Evolutionary conservation across 2,329 filamentous ascomycete species (phyloP).

Genomic region (Hirsutella thompsonii): DNA sequence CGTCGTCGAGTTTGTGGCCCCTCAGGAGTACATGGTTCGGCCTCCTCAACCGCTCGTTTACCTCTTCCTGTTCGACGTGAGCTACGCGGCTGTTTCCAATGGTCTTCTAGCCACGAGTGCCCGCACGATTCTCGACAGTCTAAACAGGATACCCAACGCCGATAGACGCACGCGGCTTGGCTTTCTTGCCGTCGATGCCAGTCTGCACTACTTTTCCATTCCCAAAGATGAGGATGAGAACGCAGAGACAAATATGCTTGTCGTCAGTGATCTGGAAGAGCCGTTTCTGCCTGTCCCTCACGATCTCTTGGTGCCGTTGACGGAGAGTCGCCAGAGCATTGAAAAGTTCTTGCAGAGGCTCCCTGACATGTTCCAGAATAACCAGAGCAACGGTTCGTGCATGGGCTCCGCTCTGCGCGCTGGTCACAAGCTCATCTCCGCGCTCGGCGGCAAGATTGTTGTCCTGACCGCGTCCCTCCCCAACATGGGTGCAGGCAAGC

Average conservation of each 20-base stretch:
- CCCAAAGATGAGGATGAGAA: slow-evolving; percentile 78
- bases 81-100: slow-evolving; percentile 77
- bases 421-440: slow-evolving; percentile 89
- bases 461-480: slow-evolving; percentile 84
- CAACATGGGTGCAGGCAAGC: slow-evolving; percentile 77
- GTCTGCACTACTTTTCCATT: slow-evolving; percentile 91
- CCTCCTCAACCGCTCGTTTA: slow-evolving; percentile 93
- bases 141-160: slow-evolving; percentile 96
- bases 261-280: slow-evolving; percentile 90
- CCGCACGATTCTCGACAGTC: slow-evolving; percentile 84
- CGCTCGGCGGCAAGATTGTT: slow-evolving; percentile 87
- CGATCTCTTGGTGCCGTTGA: slow-evolving; percentile 79
- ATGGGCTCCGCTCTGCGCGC: slow-evolving; percentile 90
- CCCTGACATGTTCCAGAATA: slow-evolving; percentile 94
- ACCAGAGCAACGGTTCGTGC: slow-evolving; percentile 76
- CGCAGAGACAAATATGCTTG: slow-evolving; percentile 78
- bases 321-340: slow-evolving; percentile 80
- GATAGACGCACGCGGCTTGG: slow-evolving; percentile 85
- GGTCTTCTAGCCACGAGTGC: slow-evolving; percentile 87
- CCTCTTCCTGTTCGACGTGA: slow-evolving; percentile 90
- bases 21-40: slow-evolving; percentile 98
- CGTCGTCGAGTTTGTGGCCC: slow-evolving; percentile 95
- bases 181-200: slow-evolving; percentile 91
- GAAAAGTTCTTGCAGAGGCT: slow-evolving; percentile 84
- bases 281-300: slow-evolving; percentile 91